Percentiles rank a stretch among this genome's conserved stretches.
These are phyloP conservation scores for Ustilago sp. DNA, from an alignment of 1,284 basidiomycete genomes.

Conservation along the genomic window DNA sequence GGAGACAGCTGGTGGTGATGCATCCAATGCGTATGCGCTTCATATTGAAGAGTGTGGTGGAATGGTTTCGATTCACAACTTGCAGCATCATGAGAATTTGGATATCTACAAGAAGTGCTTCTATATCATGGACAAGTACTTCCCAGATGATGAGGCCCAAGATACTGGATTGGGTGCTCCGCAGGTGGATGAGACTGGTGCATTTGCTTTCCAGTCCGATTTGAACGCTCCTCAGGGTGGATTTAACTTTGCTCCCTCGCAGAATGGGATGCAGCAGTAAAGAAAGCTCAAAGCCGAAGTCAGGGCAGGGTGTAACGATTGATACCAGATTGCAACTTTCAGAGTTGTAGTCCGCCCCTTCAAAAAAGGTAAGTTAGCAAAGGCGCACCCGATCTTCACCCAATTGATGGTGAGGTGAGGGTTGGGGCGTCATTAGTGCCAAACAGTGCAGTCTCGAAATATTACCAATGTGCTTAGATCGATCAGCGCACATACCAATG, in stretches of 20 bases:
- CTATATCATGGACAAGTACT: slow-evolving; percentile 78
- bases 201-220: slow-evolving; percentile 79
- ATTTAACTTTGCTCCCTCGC: slow-evolving; percentile 64
- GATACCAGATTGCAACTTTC: slow-evolving; percentile 22
- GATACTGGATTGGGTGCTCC: slow-evolving; percentile 80
- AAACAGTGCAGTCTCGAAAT: slow-evolving; percentile 4
- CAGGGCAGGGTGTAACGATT: background rate
- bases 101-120: slow-evolving; percentile 99
- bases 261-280: slow-evolving; percentile 62
- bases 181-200: slow-evolving; percentile 84
- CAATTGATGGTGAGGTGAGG: background rate
- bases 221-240: slow-evolving; percentile 66
- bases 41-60: slow-evolving; percentile 96
- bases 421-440: background rate
- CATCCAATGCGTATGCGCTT: slow-evolving; percentile 90
- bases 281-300: background rate
- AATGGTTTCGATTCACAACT: slow-evolving; percentile 95
- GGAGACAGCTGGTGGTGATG: slow-evolving; percentile 83
- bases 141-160: slow-evolving; percentile 72
- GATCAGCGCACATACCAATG: too few relatives aligned
- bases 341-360: slow-evolving; percentile 4
- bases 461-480: background rate
- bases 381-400: background rate
- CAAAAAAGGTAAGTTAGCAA: slow-evolving; percentile 48
- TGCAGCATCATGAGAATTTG: slow-evolving; percentile 99